Conservation (phyloP, 805 yeast genomes). For the Wickerhamiella siamensis region DNA sequence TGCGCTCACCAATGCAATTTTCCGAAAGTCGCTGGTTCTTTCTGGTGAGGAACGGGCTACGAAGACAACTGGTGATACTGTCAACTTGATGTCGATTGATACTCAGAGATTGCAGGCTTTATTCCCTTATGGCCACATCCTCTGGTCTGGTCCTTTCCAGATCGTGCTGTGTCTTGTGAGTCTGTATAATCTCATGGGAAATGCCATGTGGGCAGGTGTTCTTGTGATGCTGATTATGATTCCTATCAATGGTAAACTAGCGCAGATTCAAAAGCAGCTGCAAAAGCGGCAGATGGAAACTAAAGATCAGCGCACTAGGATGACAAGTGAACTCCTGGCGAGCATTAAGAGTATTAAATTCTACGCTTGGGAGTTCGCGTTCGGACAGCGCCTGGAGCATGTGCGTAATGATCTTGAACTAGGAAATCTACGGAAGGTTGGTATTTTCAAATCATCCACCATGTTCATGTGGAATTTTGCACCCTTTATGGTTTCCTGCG, state of each 20-base stretch:
- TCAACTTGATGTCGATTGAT: slow-evolving; percentile 88
- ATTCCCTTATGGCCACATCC: slow-evolving; percentile 58
- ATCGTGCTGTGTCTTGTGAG: slow-evolving; percentile 60
- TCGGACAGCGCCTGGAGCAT: slow-evolving; percentile 51
- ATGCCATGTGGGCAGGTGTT: slow-evolving; percentile 92
- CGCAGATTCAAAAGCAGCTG: slow-evolving; percentile 42
- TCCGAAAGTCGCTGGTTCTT: slow-evolving; percentile 53
- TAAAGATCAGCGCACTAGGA: slow-evolving; percentile 83
- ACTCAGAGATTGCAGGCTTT: slow-evolving; percentile 77
- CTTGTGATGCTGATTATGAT: slow-evolving; percentile 58
- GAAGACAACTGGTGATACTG: slow-evolving; percentile 82
- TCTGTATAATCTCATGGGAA: slow-evolving; percentile 59
- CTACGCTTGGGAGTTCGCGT: slow-evolving; percentile 92
- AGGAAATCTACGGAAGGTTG: slow-evolving; percentile 56
- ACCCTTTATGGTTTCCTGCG: slow-evolving; percentile 79
- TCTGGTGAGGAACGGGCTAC: slow-evolving; percentile 49
- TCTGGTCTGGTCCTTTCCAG: slow-evolving; percentile 93
- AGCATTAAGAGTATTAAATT: slow-evolving; percentile 83
- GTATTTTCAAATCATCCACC: slow-evolving; percentile 71
- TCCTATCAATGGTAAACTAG: slow-evolving; percentile 61
- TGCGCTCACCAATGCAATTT: slow-evolving; percentile 51
- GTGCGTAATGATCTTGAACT: slow-evolving; percentile 85
- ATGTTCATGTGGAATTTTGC: slow-evolving; percentile 77
- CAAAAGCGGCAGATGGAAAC: slow-evolving; percentile 74
- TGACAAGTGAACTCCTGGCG: slow-evolving; percentile 72